These are phyloP conservation scores for Aspergillus diversus DNA, from an alignment of 495 filamentous ascomycete species.

Conservation along the genomic window DNA sequence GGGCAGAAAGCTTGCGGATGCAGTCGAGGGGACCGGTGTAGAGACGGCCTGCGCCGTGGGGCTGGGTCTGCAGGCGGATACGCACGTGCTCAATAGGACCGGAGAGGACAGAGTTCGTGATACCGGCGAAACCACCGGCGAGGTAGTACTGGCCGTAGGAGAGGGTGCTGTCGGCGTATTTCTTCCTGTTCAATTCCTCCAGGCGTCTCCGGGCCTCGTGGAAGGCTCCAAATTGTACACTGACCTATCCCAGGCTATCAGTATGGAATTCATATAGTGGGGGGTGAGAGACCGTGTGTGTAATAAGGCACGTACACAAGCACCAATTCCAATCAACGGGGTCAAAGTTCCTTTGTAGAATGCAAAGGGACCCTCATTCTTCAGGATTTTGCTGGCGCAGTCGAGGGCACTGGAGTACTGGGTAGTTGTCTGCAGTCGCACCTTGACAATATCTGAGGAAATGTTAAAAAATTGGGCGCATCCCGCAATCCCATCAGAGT, in stretches of 20 bases:
- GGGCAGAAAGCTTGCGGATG: conserved; percentile 75
- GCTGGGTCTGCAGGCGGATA: conserved; percentile 97
- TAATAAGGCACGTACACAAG: conserved; percentile 65
- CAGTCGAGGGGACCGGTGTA: conserved; percentile 90
- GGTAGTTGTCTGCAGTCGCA: conserved; percentile 87
- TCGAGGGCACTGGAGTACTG: conserved; percentile 79
- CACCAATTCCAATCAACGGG: conserved; percentile 94
- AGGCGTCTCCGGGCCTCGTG: conserved; percentile 86
- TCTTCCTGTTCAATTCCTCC: conserved; percentile 70
- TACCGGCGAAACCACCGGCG: conserved; percentile 87
- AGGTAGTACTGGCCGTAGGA: conserved; percentile 86
- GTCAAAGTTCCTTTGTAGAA: conserved; percentile 99
- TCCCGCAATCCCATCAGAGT: not conserved
- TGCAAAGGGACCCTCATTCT: conserved; percentile 82
- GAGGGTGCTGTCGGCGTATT: conserved; percentile 54
- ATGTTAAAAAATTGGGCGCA: conserved; percentile 21
- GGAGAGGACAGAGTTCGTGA: conserved; percentile 88
- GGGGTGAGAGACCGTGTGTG: not conserved
- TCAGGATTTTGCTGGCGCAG: conserved; percentile 80
- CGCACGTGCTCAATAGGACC: conserved; percentile 96
- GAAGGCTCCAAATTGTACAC: conserved; percentile 97
- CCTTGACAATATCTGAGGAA: conserved; percentile 88
- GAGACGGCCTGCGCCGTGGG: conserved; percentile 76
- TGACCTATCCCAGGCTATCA: conserved; percentile 56
- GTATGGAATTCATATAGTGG: not conserved